Base-by-base conservation (phyloP, 2,329 filamentous ascomycete species). In the Penicillium thymicola region DNA sequence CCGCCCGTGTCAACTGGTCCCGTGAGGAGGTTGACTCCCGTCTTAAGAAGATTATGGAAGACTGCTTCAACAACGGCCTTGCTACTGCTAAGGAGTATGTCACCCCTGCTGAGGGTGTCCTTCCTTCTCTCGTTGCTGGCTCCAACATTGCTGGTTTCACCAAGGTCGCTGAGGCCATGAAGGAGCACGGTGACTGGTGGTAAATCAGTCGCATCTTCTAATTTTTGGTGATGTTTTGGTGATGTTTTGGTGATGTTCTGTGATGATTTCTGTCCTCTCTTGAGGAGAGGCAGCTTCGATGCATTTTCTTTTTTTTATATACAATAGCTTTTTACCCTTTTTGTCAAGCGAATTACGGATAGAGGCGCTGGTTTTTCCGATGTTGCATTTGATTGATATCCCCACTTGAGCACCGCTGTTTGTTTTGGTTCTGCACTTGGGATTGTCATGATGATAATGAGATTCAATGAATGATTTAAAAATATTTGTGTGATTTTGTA, bases 111-210 rank as follows among this genome's bases (percentile, higher is more conserved):
- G 91, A 95, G 74, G 91, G 88, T 68, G 89, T 93, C 79, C 86
- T 94, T 68, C 94, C 94, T 66, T 92, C 87, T 66, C 82, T 97
- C 72, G 92, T 97, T 40, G 92, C 91, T 58, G 94, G 94, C 68
- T 90, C 88, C 81, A 97, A 97, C 81, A 96, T 99, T 80, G 94
- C 94, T 59, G 94, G 94, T 57, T 97, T 97, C 81, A 88, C 89
- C 78, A 99, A 97, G 88, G 93, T 97, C 54, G 92, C 88, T 51
- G 84, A 86, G 69, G 93, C 94, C 70, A 97, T 97, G 93, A 85
- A 89, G 74, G 91, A 96, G 76, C 93, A 97, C 79, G 94, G 94
- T 70, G 93, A 97, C 78, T 97, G 92, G 93, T 97, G 83, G 80
- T 80, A 68, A 65, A 69, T 63, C 45, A 59, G 46, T 60, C 47